Base-by-base conservation (phyloP, 202 grass and related monocot species). In the Bolboschoenoplectus hybrid region DNA sequence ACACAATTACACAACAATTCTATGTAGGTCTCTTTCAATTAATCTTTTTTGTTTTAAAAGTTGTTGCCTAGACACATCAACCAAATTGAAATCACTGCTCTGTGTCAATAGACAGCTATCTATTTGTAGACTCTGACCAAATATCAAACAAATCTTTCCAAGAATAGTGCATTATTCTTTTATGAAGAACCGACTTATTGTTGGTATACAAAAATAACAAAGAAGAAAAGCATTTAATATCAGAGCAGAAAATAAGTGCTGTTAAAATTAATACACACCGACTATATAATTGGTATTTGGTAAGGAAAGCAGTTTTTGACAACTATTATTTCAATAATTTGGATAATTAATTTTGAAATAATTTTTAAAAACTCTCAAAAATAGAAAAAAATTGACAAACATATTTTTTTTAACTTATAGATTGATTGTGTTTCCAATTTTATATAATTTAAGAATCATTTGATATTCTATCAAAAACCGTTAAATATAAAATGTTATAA, bases 41-140 rank as follows among this genome's bases (percentile, higher is more conserved):
- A 26, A 26, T 26, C 34, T 78, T 41, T 19, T 82, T 82, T 82
- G 60, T 32, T 82, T 51, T 45, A 19, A 41, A 67, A 51, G 57
- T 67, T 82, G 63, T 64, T 82, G 80, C 32, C 57, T 41, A 51
- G 67, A 50, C 75, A 80, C 75, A 80, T 80, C 52, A 35, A 60
- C 50, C 74, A 57, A 77, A 12, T 56, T 26, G 26, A 32, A 17
- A 0, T 77, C 50, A 53, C 74, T 7, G 32, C 74, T 77, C 50
- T 38, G 11, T 38, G 11, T 77, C 50, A 56, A 56, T 57, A 77
- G 50, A 53, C 26, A 50, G 50, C 34, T 77, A 77, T 56, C 34
- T 77, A 77, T 56, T 39, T 39, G 11, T 78, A 57, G 74, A 16
- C 26, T 26, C 51, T 55, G 0, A 56, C 45, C 45, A 45, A 51